These are phyloP conservation scores for Kwoniella shandongensis DNA, from an alignment of 768 basidiomycete genomes.

Conservation along the genomic window DNA sequence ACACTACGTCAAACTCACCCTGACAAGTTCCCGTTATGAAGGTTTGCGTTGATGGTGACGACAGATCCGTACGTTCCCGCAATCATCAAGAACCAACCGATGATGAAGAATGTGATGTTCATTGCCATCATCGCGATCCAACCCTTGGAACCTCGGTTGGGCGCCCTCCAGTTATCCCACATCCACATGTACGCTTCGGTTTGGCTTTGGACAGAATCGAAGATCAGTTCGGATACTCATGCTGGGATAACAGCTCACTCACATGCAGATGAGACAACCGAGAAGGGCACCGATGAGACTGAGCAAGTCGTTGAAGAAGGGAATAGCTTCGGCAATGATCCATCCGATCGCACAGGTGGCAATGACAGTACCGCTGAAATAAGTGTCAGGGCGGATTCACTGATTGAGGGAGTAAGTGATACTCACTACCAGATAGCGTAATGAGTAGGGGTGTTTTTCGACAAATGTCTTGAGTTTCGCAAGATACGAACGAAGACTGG, in stretches of 20 bases:
- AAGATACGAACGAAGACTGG: constrained; percentile 42
- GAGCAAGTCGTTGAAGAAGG: constrained; percentile 44
- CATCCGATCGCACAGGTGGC: constrained; percentile 37
- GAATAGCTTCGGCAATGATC: constrained; percentile 46
- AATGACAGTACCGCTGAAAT: constrained; percentile 27
- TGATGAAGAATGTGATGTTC: constrained; percentile 10
- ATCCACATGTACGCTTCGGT: constrained; percentile 47
- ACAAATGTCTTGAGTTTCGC: constrained; percentile 33
- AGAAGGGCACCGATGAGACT: constrained; percentile 42
- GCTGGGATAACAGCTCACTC: constrained; percentile 1
- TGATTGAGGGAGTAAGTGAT: not conserved
- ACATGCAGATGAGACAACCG: constrained; percentile 42
- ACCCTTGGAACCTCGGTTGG: constrained; percentile 8
- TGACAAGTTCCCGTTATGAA: constrained; percentile 7
- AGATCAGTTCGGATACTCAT: not conserved
- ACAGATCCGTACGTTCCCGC: constrained; percentile 20
- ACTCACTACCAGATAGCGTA: constrained; percentile 41
- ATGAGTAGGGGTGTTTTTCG: constrained; percentile 32
- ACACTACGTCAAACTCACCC: constrained; percentile 1
- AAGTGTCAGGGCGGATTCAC: not conserved
- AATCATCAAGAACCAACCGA: constrained; percentile 22
- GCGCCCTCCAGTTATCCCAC: constrained; percentile 30
- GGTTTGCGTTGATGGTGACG: constrained; percentile 15
- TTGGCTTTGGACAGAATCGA: constrained; percentile 6
- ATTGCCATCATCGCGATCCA: constrained; percentile 9